These are phyloP conservation scores for Fusarium sp. DNA, from an alignment of 2,329 filamentous ascomycete genomes.

Conservation along the genomic window DNA sequence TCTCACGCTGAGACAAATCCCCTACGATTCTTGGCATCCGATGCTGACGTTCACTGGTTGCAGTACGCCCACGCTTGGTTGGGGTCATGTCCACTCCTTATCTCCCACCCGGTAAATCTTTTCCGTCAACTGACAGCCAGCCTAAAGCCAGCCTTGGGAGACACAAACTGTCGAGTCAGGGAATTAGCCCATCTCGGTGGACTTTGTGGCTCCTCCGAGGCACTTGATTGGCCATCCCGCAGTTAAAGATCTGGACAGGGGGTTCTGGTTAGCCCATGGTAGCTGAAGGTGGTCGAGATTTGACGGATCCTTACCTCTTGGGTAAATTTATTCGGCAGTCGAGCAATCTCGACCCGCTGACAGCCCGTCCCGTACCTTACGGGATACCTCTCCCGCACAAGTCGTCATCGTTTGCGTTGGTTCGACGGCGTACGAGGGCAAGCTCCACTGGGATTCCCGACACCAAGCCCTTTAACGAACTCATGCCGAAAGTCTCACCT, in stretches of 20 bases:
- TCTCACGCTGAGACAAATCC: slow-evolving; percentile 15
- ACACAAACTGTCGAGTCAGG: background rate
- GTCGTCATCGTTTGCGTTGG: background rate
- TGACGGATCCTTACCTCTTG: background rate
- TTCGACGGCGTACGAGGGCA: slow-evolving; percentile 1
- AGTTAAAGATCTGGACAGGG: background rate
- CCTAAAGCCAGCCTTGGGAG: slow-evolving; percentile 1
- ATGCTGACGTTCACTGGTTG: slow-evolving; percentile 21
- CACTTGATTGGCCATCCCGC: background rate
- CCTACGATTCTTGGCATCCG: slow-evolving; percentile 24
- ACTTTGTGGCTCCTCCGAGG: background rate
- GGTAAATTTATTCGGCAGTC: background rate
- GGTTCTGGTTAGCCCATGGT: background rate
- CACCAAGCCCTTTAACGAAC: slow-evolving; percentile 1
- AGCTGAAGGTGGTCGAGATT: background rate
- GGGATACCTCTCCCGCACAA: background rate
- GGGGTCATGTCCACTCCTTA: slow-evolving; percentile 4
- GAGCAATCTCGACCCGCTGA: background rate
- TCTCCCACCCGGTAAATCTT: slow-evolving; percentile 28
- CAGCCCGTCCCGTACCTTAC: background rate
- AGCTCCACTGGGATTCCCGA: slow-evolving; percentile 1
- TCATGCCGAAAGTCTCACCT: background rate
- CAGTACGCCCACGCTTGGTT: background rate
- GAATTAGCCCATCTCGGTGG: background rate
- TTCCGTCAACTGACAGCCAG: slow-evolving; percentile 14